These are phyloP conservation scores for Malassezia yamatoensis DNA, from an alignment of 1,284 basidiomycete species.

Conservation along the genomic window DNA sequence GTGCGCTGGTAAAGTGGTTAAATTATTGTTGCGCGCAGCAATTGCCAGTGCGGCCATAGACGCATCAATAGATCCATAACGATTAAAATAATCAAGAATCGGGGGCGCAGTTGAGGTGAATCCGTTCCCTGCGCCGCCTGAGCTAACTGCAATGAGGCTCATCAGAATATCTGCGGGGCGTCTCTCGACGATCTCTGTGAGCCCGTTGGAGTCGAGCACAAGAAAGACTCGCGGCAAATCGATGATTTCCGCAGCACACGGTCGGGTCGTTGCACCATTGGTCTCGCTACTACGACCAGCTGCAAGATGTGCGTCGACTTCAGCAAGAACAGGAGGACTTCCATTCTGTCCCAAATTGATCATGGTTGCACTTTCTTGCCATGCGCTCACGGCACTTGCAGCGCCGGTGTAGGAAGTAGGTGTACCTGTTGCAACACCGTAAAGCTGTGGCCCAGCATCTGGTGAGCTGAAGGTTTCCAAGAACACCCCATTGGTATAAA, in stretches of 20 bases:
- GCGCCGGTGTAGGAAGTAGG: slow-evolving; percentile 1
- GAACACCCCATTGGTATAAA: slow-evolving; percentile 16
- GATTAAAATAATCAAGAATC: slow-evolving; percentile 41
- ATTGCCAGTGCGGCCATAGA: slow-evolving; percentile 78
- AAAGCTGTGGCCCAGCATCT: slow-evolving; percentile 7
- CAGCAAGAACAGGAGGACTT: slow-evolving; percentile 31
- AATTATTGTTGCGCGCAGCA: slow-evolving; percentile 50
- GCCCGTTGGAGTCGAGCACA: slow-evolving; percentile 71
- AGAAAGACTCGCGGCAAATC: slow-evolving; percentile 67
- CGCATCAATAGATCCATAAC: slow-evolving; percentile 53
- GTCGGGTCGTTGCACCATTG: slow-evolving; percentile 54
- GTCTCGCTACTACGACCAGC: slow-evolving; percentile 15
- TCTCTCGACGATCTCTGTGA: slow-evolving; percentile 71
- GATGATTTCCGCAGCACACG: slow-evolving; percentile 68
- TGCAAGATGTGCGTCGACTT: slow-evolving; percentile 10
- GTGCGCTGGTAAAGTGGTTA: slow-evolving; percentile 8
- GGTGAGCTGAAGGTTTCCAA: slow-evolving; percentile 2
- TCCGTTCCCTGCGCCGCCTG: slow-evolving; percentile 32
- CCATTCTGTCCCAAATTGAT: slow-evolving; percentile 25
- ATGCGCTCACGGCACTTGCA: slow-evolving; percentile 1
- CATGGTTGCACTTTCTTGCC: slow-evolving; percentile 27
- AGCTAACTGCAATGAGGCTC: slow-evolving; percentile 47
- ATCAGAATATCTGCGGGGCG: slow-evolving; percentile 71
- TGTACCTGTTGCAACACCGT: neutral
- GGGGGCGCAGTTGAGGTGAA: slow-evolving; percentile 27